Base-by-base conservation (phyloP, 768 basidiomycete genomes). In the Calocera viscosa region DNA sequence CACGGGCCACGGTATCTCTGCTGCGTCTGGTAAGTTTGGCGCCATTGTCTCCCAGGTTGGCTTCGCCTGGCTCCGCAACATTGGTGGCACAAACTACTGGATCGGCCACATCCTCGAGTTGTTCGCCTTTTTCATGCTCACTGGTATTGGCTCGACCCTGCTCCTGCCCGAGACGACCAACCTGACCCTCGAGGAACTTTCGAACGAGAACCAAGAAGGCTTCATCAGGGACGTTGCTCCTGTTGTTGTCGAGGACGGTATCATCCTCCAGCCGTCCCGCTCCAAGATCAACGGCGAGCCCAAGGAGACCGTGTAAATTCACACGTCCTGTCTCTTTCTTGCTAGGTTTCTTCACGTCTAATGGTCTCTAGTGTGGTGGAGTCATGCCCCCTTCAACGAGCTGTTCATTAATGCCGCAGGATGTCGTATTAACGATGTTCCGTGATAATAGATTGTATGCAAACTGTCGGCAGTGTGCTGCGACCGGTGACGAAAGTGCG, bases 101-200 rank as follows among this genome's bases (percentile, higher is more conserved):
- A 30, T 89, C 85, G 72, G 79, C 89, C 67, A 75, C 68, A 76
- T 79, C 67, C 78, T 93, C 64, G 83, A 91, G 76, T 84, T 93
- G 65, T 89, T 92, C 69, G 90, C 90, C 14, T 76, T 90, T 66
- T 91, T 91, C 80, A 93, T 91, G 90, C 75, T 91, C 66, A 91
- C 88, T 1, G 91, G 91, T 49, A 80, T 92, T 68, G 82, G 86
- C 78, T 90, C 91, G 7, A 91, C 90, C 0, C 77, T 91, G 17
- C 81, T 92, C 16, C 74, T 93, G 12, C 88, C 88, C 38, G 91
- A 93, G 78, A 91, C 91, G 53, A 93, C 84, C 75, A 77, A 60
- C 14, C 66, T 41, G 60, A 65, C 33, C 32, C 19, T 34, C 28
- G 65, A 35, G 7, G 86, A 86, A 17, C 79, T 90, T 24, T 90